Base-by-base conservation (phyloP, 1,139 yeast genomes). In the Geotrichum siamense region DNA sequence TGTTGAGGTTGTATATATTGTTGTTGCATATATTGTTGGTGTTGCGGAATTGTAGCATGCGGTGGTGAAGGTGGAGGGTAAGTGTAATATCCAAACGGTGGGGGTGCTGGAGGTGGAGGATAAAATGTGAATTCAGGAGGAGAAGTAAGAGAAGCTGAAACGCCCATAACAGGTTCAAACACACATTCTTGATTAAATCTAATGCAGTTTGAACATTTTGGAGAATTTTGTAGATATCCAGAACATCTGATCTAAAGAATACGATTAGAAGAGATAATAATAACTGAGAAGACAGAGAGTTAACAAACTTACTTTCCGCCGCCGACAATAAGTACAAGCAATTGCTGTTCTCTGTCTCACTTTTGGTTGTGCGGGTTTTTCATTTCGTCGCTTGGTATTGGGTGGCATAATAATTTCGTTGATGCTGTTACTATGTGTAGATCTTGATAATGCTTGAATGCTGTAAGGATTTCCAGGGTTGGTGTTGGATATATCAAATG, bases 161-260 rank as follows among this genome's bases (percentile, higher is more conserved):
- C 53, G 3, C 63, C 57, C 38, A 60, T 56, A 22, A 61, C 66
- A 2, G 66, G 66, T 9, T 62, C 57, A 48, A 60, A 62, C n/a
- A 62, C 45, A 42, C 66, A 62, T 37, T 58, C 61, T 48, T 62
- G 65, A 40, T 58, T 59, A 50, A 57, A 58, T 37, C 61, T 53
- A 8, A 51, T 49, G 48, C 66, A 62, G 44, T 62, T 62, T n/a
- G 60, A 44, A 49, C 66, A 62, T 40, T 56, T 55, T 3, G 51
- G 54, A 13, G 51, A 51, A 12, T 51, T 43, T 20, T 61, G 55
- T 22, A 54, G 61, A 29, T 52, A 54, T 8, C 65, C 65, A n/a
- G 62, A 58, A 47, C 65, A 61, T 19, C 65, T 56, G 25, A 61
- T 61, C 58, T 57, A 30, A 5, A 34, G 10, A 23, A 23, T 23